Evolutionary conservation across 2,329 filamentous ascomycete species (phyloP).

Genomic region (Fusarium tuaranense): DNA sequence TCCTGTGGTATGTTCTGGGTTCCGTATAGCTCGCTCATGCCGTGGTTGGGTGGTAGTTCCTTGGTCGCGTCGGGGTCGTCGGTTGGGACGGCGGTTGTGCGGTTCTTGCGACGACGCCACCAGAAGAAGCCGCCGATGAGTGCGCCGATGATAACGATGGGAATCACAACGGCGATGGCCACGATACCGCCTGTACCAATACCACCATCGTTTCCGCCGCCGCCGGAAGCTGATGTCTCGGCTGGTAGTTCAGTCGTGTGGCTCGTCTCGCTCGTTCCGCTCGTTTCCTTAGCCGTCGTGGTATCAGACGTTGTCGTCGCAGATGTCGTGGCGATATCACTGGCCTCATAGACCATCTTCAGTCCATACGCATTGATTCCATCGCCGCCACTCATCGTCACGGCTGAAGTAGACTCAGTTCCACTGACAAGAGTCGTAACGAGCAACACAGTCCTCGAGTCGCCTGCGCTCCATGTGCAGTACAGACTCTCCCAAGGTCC

Average conservation of each 20-base stretch:
- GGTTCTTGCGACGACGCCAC: slow-evolving; percentile 43
- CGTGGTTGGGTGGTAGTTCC: slow-evolving; percentile 13
- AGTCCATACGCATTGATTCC: slow-evolving; percentile 51
- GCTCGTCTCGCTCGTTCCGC: neutral
- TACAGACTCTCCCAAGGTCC: slow-evolving; percentile 43
- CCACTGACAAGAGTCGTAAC: slow-evolving; percentile 42
- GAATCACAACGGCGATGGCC: slow-evolving; percentile 48
- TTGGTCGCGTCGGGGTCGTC: slow-evolving; percentile 7
- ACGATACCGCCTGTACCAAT: slow-evolving; percentile 41
- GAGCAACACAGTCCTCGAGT: slow-evolving; percentile 35
- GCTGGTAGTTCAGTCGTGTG: neutral
- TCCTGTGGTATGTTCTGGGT: slow-evolving; percentile 16
- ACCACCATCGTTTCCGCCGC: slow-evolving; percentile 2
- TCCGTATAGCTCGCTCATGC: slow-evolving; percentile 22
- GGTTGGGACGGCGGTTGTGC: neutral
- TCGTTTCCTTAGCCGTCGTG: neutral
- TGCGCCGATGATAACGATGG: slow-evolving; percentile 43
- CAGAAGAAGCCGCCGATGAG: slow-evolving; percentile 43
- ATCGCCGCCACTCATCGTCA: slow-evolving; percentile 36
- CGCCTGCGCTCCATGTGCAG: slow-evolving; percentile 50
- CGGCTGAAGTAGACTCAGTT: slow-evolving; percentile 34
- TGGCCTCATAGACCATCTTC: slow-evolving; percentile 50
- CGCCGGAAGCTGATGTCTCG: neutral
- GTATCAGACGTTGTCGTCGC: slow-evolving; percentile 9
- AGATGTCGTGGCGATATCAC: slow-evolving; percentile 37